phyloP scores from a whole-genome alignment of 441 rosid genomes.

The Populus trichocarpa region DNA sequence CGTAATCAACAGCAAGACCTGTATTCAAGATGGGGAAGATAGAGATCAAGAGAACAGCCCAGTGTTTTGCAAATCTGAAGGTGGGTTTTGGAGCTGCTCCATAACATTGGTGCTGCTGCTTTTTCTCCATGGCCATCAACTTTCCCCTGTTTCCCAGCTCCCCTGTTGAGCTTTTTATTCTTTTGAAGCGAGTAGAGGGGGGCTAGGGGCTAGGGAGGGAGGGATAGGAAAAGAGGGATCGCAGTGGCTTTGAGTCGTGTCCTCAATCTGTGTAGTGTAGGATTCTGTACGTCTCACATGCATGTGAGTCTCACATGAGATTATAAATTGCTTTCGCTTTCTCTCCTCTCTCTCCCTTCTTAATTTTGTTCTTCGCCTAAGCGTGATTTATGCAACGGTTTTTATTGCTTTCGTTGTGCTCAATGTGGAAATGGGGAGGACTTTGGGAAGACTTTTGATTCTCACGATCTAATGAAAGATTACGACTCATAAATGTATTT shows the following conservation, averaged over 20 bases:
- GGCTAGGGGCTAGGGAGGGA: not conserved
- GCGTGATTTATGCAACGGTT: slow-evolving; percentile 55
- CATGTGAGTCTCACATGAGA: slow-evolving; percentile 38
- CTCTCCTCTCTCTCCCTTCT: not conserved
- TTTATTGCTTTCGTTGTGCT: slow-evolving; percentile 26
- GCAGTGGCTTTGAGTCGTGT: not conserved
- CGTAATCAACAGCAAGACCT: slow-evolving; percentile 42
- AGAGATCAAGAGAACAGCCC: slow-evolving; percentile 24
- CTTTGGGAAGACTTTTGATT: not conserved
- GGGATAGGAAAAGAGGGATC: not conserved
- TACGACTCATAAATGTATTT: not conserved
- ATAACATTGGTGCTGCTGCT: not conserved
- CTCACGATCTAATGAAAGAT: not conserved
- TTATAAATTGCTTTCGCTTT: slow-evolving; percentile 8
- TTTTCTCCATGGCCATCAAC: slow-evolving; percentile 12
- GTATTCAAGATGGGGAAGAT: slow-evolving; percentile 21
- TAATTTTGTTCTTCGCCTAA: not conserved
- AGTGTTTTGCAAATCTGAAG: slow-evolving; percentile 14
- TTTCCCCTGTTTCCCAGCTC: slow-evolving; percentile 14
- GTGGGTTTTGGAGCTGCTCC: not conserved
- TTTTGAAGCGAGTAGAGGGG: slow-evolving; percentile 19
- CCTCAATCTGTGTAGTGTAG: not conserved
- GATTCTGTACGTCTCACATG: not conserved
- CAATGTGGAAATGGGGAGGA: not conserved
- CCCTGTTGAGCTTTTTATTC: slow-evolving; percentile 18